These are phyloP conservation scores for Leishmania arabica DNA, from an alignment of 208 protist genomes.

Conservation along the genomic window DNA sequence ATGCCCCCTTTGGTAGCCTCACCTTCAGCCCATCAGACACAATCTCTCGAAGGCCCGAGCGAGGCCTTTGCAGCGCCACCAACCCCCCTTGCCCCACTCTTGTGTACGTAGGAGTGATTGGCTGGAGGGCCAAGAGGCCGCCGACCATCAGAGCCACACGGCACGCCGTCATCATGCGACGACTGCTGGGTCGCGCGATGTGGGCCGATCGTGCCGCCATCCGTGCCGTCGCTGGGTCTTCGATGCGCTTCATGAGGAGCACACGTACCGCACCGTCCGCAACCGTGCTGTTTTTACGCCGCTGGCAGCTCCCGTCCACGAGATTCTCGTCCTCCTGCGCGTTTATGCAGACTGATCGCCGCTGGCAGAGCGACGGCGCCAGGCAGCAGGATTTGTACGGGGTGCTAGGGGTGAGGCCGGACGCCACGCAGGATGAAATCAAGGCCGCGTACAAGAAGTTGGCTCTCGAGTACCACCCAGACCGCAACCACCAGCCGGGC, in stretches of 20 bases:
- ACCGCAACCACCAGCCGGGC: conserved; percentile 79
- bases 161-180: conserved; percentile 13
- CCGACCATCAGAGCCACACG: background rate
- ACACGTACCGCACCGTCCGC: background rate
- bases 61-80: background rate
- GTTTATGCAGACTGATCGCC: background rate
- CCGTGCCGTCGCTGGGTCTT: background rate
- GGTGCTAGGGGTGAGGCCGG: conserved; percentile 67
- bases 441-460: conserved; percentile 91
- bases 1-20: background rate
- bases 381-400: conserved; percentile 70
- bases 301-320: background rate
- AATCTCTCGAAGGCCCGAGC: background rate
- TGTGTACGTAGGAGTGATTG: background rate
- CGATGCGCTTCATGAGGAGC: background rate
- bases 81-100: background rate
- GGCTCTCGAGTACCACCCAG: conserved; percentile 90
- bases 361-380: conserved; percentile 20
- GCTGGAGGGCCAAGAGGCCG: background rate
- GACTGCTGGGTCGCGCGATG: conserved; percentile 2
- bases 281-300: conserved; percentile 8
- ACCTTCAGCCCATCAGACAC: background rate
- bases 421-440: conserved; percentile 88
- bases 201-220: background rate
- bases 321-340: background rate